Percentiles rank a stretch among this genome's conserved stretches.
phyloP scores from a whole-genome alignment of 495 filamentous ascomycete genomes.

The Aspergillus asperescens region DNA sequence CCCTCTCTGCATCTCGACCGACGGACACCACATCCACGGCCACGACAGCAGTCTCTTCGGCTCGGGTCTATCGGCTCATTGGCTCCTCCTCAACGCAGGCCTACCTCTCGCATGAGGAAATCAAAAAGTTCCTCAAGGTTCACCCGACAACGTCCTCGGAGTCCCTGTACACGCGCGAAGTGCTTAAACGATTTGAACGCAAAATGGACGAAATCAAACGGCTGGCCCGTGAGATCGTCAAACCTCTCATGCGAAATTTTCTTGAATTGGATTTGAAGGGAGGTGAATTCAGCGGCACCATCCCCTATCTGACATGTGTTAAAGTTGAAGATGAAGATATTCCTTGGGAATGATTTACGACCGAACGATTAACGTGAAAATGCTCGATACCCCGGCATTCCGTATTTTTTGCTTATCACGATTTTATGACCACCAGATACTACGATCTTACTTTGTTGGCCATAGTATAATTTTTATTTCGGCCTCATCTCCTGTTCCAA shows the following conservation, averaged over 20 bases:
- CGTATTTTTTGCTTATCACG: conserved; percentile 1
- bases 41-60: conserved; percentile 32
- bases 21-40: conserved; percentile 16
- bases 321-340: conserved; percentile 70
- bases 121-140: conserved; percentile 80
- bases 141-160: conserved; percentile 42
- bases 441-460: background rate
- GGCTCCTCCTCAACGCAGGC: conserved; percentile 51
- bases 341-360: conserved; percentile 57
- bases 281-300: conserved; percentile 34
- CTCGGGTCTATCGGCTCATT: conserved; percentile 67
- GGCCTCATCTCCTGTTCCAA: conserved; percentile 1
- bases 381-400: conserved; percentile 9
- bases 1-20: conserved; percentile 22
- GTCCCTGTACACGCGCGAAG: conserved; percentile 69
- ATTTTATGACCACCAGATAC: conserved; percentile 2
- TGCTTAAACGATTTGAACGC: conserved; percentile 73
- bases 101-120: conserved; percentile 78
- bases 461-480: conserved; percentile 3
- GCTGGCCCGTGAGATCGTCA: conserved; percentile 74
- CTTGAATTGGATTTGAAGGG: conserved; percentile 66
- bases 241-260: conserved; percentile 77
- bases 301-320: conserved; percentile 77
- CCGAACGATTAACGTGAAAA: conserved; percentile 11
- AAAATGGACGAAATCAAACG: conserved; percentile 82